phyloP scores from a whole-genome alignment of 768 basidiomycete genomes.

The Amanita inopinata region DNA sequence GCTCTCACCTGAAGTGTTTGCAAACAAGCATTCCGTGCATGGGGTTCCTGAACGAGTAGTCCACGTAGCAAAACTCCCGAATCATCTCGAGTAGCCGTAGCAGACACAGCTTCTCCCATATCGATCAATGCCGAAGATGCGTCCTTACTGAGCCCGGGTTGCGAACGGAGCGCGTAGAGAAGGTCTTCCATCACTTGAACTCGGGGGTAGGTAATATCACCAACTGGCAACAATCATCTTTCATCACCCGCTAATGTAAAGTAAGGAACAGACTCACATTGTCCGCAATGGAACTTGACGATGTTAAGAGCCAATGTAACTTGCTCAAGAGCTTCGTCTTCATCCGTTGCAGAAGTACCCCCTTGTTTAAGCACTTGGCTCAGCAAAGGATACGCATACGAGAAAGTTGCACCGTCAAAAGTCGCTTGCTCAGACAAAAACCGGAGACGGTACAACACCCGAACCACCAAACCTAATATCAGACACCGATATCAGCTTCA shows the following conservation, averaged over 20 bases:
- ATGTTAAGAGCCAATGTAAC: slow-evolving; percentile 64
- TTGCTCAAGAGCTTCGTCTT: slow-evolving; percentile 72
- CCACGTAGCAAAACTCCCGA: slow-evolving; percentile 57
- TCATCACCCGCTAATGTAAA: neutral
- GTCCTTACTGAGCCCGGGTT: slow-evolving; percentile 77
- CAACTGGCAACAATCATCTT: slow-evolving; percentile 36
- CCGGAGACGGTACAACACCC: slow-evolving; percentile 78
- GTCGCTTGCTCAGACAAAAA: slow-evolving; percentile 73
- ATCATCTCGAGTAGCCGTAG: slow-evolving; percentile 55
- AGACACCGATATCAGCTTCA: slow-evolving; percentile 3
- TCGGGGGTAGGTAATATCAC: slow-evolving; percentile 66
- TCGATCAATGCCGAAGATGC: slow-evolving; percentile 74
- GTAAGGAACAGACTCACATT: slow-evolving; percentile 43
- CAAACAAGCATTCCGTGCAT: slow-evolving; percentile 82
- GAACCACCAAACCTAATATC: slow-evolving; percentile 58
- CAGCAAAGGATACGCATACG: slow-evolving; percentile 71
- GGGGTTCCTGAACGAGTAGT: slow-evolving; percentile 76
- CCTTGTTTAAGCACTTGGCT: slow-evolving; percentile 58
- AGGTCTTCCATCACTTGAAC: slow-evolving; percentile 57
- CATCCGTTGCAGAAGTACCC: slow-evolving; percentile 54
- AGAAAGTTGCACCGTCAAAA: slow-evolving; percentile 80
- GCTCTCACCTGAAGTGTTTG: slow-evolving; percentile 72
- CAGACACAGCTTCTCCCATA: slow-evolving; percentile 69
- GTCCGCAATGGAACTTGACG: slow-evolving; percentile 59
- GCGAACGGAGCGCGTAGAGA: slow-evolving; percentile 60